These are phyloP conservation scores for Bryopsis sp. DNA, from an alignment of 139 green algal species.

Conservation along the genomic window DNA sequence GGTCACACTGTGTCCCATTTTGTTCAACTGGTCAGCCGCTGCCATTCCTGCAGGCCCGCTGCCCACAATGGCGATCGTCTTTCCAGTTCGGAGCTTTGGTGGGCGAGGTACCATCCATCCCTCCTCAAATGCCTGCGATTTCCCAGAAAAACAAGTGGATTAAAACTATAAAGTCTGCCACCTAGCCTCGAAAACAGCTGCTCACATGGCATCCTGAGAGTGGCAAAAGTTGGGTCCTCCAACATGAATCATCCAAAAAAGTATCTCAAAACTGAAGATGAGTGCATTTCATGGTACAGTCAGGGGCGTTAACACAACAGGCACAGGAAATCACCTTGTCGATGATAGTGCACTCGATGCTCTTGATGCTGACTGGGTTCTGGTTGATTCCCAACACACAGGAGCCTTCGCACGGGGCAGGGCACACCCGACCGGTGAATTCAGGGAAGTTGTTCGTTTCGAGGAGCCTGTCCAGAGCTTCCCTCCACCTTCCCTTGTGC, in stretches of 20 bases:
- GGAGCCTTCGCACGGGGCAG: slow-evolving; percentile 87
- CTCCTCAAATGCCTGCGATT: slow-evolving; percentile 70
- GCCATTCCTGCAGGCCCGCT: slow-evolving; percentile 83
- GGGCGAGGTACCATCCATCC: slow-evolving; percentile 88
- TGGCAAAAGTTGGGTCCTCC: no score
- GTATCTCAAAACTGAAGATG: no score
- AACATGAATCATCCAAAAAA: no score
- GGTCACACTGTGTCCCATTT: slow-evolving; percentile 76
- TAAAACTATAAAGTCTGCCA: background rate
- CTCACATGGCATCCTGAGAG: no score
- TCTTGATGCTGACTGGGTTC: slow-evolving; percentile 94
- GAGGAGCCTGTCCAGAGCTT: slow-evolving; percentile 83
- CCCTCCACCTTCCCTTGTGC: slow-evolving; percentile 80
- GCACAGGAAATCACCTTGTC: slow-evolving; percentile 69
- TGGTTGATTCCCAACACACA: slow-evolving; percentile 97
- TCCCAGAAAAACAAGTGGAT: background rate
- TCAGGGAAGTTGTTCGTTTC: slow-evolving; percentile 99
- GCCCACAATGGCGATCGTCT: slow-evolving; percentile 79
- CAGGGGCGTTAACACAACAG: no score
- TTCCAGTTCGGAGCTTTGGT: slow-evolving; percentile 65
- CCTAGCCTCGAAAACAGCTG: no score
- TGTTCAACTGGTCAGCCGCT: slow-evolving; percentile 96
- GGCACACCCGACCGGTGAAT: slow-evolving; percentile 92
- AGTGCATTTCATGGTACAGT: background rate
- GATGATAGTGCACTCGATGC: slow-evolving; percentile 90